Base-by-base conservation (phyloP, 768 basidiomycete species). In the Leccinum incarnatum region DNA sequence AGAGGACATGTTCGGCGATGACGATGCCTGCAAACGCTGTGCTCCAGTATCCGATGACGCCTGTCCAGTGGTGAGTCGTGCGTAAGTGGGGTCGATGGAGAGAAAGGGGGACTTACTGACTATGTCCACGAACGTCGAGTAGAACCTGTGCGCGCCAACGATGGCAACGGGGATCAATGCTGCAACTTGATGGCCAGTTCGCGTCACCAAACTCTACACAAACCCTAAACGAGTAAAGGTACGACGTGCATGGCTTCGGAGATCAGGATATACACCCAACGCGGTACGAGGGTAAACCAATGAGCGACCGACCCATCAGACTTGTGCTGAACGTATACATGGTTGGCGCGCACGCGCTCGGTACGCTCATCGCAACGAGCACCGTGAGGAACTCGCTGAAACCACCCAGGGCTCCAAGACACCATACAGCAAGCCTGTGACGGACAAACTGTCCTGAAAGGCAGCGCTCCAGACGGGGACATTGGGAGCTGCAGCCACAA, bases 321-420 rank as follows among this genome's bases (percentile, higher is more conserved):
- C 78, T 79, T 19, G 81, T 78, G 19, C 76, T 74, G 64, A 79
- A 81, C 14, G 79, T 79, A 67, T 86, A 86, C 75, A 85, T 82
- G 40, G 82, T 82, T 0, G 83, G 84, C 2, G 82, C 82, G 40
- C 81, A 79, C 50, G 83, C 83, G 59, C 79, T 81, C 10, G 81
- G 78, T 36, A 84, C 77, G 52, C 75, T 79, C 53, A 86, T 70
- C 21, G 84, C 82, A 47, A 84, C 72, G 23, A 86, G 61, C 37
- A 81, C 78, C 0, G 76, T 76, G 30, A 83, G 72, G 69, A 82
- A 77, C 63, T 77, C 75, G 51, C 79, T 78, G 52, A 81, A 82
- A 1, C 74, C 71, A 7, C 79, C 78, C 0, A 76, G 64, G 77
- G 76, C 0, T 64, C 54, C 50, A 81, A 62, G 11, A 79, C 63